Base-by-base conservation (phyloP, 83 land plant genomes). In the Thuja plicata region DNA sequence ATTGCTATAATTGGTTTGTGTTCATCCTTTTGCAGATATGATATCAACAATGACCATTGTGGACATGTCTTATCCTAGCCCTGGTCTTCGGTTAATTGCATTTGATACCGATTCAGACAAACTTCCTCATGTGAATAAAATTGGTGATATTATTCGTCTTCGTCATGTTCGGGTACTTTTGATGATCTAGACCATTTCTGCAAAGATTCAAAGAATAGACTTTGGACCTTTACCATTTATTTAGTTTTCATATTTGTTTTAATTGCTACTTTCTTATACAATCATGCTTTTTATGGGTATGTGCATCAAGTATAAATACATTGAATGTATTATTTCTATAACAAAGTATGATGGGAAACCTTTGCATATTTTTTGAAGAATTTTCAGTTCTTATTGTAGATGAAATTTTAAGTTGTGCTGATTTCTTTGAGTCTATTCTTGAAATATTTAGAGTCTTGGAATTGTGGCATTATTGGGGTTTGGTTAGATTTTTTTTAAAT, bases 91-190 rank as follows among this genome's bases (percentile, higher is more conserved):
- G 1, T 91, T 91, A 17, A 90, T 90, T 87, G 38, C 92, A 34
- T 94, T 92, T 89, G 91, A 87, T 40, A 86, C 92, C 46, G 70
- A 57, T 43, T 54, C 77, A 38, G 86, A 76, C 17, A 88, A 89
- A 34, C 93, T 92, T 17, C 95, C 95, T 13, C 70, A 24, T 82
- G 89, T 92, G 70, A 86, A 84, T 5, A 86, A 87, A 5, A 15
- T 32, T 87, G 95, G 93, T 79, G 95, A 94, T 83, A 92, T 94
- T 32, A 88, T 94, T 76, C 76, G 88, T 54, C 91, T 94, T 87
- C 89, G 88, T 88, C 92, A 38, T 76, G 92, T 94, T 45, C 16
- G 40, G 95, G 95, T 94, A 92, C 48, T 85, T 27, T 77, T 34
- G 46, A 74, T 21, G 46, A 48, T 85, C 24, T 43, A 11, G 38